A percentile compares a stretch with the other conserved stretches of the same genome.
Evolutionary conservation across 441 rosid genomes (phyloP).

Genomic region (Mallotus repandus): DNA sequence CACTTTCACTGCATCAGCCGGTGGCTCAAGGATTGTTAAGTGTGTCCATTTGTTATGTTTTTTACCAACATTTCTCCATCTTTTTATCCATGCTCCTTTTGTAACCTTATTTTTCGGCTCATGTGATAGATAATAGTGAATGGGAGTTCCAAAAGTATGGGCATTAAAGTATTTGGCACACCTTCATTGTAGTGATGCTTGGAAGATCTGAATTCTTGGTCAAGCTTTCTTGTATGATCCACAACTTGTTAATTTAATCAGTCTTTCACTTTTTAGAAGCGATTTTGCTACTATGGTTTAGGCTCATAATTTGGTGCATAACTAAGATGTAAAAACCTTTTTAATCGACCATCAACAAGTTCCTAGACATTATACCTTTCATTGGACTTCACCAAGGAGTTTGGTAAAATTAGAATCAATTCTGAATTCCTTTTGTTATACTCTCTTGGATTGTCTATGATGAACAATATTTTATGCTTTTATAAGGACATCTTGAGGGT

Average conservation of each 20-base stretch:
- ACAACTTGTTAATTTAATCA: no score
- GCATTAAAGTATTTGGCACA: constrained; percentile 42
- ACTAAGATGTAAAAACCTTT: neutral
- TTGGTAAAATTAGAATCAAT: no score
- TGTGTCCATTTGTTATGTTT: constrained; percentile 39
- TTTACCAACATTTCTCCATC: no score
- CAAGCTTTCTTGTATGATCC: no score
- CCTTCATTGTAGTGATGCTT: neutral
- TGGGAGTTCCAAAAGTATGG: constrained; percentile 97
- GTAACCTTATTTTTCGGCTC: no score
- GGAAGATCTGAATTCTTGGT: neutral
- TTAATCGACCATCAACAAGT: neutral
- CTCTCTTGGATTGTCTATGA: no score
- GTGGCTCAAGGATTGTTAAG: constrained; percentile 92
- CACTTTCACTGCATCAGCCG: constrained; percentile 95
- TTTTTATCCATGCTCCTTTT: neutral
- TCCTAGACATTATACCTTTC: no score
- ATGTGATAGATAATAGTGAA: constrained; percentile 69
- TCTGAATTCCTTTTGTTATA: no score
- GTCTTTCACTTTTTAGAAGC: neutral
- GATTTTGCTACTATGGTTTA: neutral
- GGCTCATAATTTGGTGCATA: neutral
- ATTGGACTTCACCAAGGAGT: no score
- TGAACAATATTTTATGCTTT: no score
- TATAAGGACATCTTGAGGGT: no score